Evolutionary conservation across 2,329 filamentous ascomycete species (phyloP).

Genomic region (Pseudogymnoascus sp.): DNA sequence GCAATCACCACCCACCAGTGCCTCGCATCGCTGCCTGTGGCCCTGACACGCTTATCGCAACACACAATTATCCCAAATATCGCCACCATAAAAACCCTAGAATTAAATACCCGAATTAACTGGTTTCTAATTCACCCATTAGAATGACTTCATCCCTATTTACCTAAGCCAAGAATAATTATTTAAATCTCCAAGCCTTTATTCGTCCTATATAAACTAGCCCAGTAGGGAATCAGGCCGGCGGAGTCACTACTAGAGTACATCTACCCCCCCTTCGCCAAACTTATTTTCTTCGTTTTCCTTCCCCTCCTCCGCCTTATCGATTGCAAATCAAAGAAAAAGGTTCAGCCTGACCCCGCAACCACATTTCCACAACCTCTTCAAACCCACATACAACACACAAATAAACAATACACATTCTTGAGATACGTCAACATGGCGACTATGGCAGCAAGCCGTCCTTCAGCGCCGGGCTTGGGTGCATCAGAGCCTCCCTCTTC

Average conservation of each 20-base stretch:
- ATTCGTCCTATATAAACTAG: neutral
- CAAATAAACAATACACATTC: neutral
- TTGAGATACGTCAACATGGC: slow-evolving; percentile 37
- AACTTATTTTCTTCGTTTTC: slow-evolving; percentile 8
- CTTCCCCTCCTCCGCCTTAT: slow-evolving; percentile 5
- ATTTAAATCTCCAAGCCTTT: neutral
- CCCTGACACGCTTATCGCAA: neutral
- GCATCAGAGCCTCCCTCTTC: slow-evolving; percentile 37
- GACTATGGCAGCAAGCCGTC: slow-evolving; percentile 37
- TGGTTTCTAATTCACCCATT: neutral
- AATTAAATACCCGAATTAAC: slow-evolving; percentile 2
- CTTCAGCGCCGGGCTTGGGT: slow-evolving; percentile 18
- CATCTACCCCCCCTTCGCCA: neutral
- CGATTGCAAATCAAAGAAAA: slow-evolving; percentile 7
- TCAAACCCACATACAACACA: neutral
- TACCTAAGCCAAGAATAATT: neutral
- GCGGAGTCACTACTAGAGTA: neutral
- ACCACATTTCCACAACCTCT: slow-evolving; percentile 1
- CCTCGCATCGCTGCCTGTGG: neutral
- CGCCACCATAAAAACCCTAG: slow-evolving; percentile 2
- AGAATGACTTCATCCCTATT: neutral
- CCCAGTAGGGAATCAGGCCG: neutral
- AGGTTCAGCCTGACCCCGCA: slow-evolving; percentile 3
- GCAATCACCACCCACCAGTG: neutral
- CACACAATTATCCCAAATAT: slow-evolving; percentile 2